These are phyloP conservation scores for Vigna hirtella DNA, from an alignment of 306 rosid species.

Conservation along the genomic window DNA sequence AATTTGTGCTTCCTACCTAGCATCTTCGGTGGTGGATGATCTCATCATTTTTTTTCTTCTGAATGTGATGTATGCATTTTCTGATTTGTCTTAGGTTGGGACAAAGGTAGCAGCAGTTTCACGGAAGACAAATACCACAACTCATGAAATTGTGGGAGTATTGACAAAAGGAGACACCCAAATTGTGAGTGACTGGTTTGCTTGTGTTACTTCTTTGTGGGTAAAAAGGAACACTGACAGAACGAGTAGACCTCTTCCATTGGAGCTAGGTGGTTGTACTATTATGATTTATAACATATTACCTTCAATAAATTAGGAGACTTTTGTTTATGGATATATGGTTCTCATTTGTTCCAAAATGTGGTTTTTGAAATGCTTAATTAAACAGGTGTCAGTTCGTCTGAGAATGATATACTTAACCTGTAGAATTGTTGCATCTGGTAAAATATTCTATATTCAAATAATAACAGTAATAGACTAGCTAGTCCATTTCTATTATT, in stretches of 20 bases:
- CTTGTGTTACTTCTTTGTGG: slow-evolving; percentile 9
- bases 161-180: slow-evolving; percentile 89
- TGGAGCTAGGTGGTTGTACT: not conserved
- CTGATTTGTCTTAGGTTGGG: slow-evolving; percentile 70
- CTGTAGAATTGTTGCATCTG: not conserved
- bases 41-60: slow-evolving; percentile 1
- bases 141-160: slow-evolving; percentile 92
- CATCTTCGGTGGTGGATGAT: slow-evolving; percentile 4
- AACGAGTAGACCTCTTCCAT: not conserved
- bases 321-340: slow-evolving; percentile 10
- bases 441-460: slow-evolving; percentile 16
- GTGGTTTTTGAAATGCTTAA: not conserved
- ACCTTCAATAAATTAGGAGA: not conserved
- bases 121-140: slow-evolving; percentile 94
- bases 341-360: not conserved
- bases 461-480: not conserved
- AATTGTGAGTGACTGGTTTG: slow-evolving; percentile 66
- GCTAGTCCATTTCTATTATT: not conserved
- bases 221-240: slow-evolving; percentile 4
- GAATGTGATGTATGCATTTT: slow-evolving; percentile 1
- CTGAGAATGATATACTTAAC: not conserved
- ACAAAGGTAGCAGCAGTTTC: slow-evolving; percentile 98
- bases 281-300: slow-evolving; percentile 15
- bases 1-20: slow-evolving; percentile 32
- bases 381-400: slow-evolving; percentile 9